A percentile compares a stretch with the other conserved stretches of the same genome.
phyloP scores from a whole-genome alignment of 768 basidiomycete genomes.

The Boletus sp. region DNA sequence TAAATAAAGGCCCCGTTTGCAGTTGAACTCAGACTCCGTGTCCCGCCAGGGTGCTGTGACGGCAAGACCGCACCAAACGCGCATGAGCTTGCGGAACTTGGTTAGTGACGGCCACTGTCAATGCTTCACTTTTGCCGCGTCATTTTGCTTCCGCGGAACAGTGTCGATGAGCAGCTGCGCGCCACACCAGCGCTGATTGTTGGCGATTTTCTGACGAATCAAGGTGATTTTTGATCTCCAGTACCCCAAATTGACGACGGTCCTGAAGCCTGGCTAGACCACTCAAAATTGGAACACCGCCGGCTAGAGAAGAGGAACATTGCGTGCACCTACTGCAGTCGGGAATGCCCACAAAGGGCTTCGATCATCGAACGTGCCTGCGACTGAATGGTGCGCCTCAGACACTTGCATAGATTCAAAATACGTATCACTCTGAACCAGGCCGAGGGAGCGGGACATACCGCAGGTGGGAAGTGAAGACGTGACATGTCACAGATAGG shows the following conservation, averaged over 20 bases:
- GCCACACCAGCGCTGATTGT: background rate
- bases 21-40: slow-evolving; percentile 18
- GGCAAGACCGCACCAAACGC: slow-evolving; percentile 28
- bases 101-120: slow-evolving; percentile 15
- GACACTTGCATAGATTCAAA: background rate
- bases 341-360: background rate
- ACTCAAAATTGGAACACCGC: slow-evolving; percentile 16
- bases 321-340: background rate
- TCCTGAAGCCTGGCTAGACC: background rate
- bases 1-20: slow-evolving; percentile 13
- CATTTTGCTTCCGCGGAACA: slow-evolving; percentile 17
- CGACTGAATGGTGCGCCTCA: slow-evolving; percentile 3
- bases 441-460: background rate
- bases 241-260: background rate
- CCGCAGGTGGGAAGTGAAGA: slow-evolving; percentile 5
- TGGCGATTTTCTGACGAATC: background rate
- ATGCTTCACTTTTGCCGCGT: slow-evolving; percentile 1
- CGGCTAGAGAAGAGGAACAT: background rate
- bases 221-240: slow-evolving; percentile 5
- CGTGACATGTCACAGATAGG: slow-evolving; percentile 30
- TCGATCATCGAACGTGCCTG: background rate
- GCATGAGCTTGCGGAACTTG: slow-evolving; percentile 17
- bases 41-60: slow-evolving; percentile 23
- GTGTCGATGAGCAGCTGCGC: background rate
- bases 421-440: background rate